These are phyloP conservation scores for Claviceps sp. DNA, from an alignment of 2,329 filamentous ascomycete species.

Conservation along the genomic window DNA sequence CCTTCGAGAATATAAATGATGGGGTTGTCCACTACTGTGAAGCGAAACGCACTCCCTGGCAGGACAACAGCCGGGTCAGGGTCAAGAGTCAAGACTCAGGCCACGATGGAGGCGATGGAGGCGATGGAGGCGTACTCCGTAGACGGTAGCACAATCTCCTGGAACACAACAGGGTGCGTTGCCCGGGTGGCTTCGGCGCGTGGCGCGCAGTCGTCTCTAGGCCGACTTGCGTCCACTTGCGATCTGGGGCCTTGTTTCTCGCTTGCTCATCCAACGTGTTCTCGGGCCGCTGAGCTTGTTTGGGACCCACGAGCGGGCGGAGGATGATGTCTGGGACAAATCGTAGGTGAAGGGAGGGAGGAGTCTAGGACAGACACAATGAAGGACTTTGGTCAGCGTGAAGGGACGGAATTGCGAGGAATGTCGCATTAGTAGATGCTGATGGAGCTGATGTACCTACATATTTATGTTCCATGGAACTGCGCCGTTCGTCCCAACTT, in stretches of 20 bases:
- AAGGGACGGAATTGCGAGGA: too few relatives aligned
- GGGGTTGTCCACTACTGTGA: not conserved
- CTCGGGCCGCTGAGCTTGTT: not conserved
- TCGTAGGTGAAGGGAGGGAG: not conserved
- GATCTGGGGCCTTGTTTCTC: not conserved
- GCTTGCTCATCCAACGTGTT: not conserved
- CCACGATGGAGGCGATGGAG: not conserved
- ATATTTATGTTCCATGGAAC: too few relatives aligned
- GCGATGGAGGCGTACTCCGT: too few relatives aligned
- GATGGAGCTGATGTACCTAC: too few relatives aligned
- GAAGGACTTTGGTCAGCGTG: too few relatives aligned
- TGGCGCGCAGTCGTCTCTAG: not conserved
- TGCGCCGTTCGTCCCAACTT: too few relatives aligned
- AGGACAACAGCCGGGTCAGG: not conserved
- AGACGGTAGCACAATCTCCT: too few relatives aligned
- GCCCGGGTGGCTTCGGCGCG: too few relatives aligned
- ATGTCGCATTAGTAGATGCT: too few relatives aligned
- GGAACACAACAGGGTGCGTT: too few relatives aligned
- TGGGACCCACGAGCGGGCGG: not conserved
- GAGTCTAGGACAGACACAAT: too few relatives aligned
- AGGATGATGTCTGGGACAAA: not conserved
- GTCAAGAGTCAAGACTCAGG: not conserved
- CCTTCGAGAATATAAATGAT: not conserved
- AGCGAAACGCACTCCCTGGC: not conserved
- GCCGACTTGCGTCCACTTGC: not conserved